phyloP scores from a whole-genome alignment of 768 basidiomycete species.

The Chalciporus sphaerocephalus region DNA sequence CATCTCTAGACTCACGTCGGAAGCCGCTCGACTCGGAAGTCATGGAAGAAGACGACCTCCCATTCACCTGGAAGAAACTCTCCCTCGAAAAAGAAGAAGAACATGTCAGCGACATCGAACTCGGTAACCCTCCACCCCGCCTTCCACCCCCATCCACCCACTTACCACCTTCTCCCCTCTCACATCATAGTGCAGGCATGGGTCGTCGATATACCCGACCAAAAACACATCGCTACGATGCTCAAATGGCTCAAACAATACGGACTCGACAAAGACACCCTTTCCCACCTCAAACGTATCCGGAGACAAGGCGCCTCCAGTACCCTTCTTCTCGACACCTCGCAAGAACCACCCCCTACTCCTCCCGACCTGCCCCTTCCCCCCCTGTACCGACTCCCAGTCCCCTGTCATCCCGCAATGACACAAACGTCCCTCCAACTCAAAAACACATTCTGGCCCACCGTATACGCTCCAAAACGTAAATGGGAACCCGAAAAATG shows the following conservation, averaged over 20 bases:
- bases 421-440: constrained; percentile 59
- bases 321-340: constrained; percentile 53
- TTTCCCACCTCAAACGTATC: constrained; percentile 76
- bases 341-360: constrained; percentile 42
- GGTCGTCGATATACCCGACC: constrained; percentile 71
- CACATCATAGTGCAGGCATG: constrained; percentile 57
- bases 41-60: constrained; percentile 55
- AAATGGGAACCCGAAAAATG: constrained; percentile 66
- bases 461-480: constrained; percentile 62
- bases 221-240: constrained; percentile 52
- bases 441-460: constrained; percentile 85
- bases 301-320: constrained; percentile 47
- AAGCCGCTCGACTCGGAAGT: constrained; percentile 40
- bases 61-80: constrained; percentile 59
- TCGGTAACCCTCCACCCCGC: constrained; percentile 15
- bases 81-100: constrained; percentile 59
- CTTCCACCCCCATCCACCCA: neutral
- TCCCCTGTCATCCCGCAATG: constrained; percentile 66
- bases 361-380: constrained; percentile 47
- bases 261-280: constrained; percentile 54
- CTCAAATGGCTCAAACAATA: constrained; percentile 66
- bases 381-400: constrained; percentile 51
- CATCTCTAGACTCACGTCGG: constrained; percentile 27
- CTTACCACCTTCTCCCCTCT: neutral
- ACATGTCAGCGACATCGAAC: constrained; percentile 48